Base-by-base conservation (phyloP, 2,329 filamentous ascomycete species). In the Cladosporium sp. region DNA sequence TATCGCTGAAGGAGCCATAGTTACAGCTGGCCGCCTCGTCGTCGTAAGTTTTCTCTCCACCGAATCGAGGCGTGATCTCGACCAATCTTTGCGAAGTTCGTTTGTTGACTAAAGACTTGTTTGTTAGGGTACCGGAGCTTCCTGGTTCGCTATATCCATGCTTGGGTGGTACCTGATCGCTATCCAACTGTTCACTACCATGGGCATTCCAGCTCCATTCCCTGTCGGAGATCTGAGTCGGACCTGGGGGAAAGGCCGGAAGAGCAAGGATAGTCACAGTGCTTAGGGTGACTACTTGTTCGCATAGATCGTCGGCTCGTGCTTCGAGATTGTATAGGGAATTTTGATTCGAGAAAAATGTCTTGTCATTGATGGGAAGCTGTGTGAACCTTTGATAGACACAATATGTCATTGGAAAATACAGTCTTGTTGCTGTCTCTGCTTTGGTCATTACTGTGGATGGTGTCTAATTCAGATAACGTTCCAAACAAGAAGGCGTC, bases 171-270 rank as follows among this genome's bases (percentile, higher is more conserved):
- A 69, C 57, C 33, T 70, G 6, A 64, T 70, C 6, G 56, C 66
- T 29, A 55, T 61, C 18, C 67, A 69, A 35, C 52, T 70, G 16
- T 49, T 69, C 12, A 53, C 64, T 18, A 37, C 62, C 0, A 65
- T 67, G 37, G 67, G 65, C 23, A 67, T 67, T 59, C 66, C 66
- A 5, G 62, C 66, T 58, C 33, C 68, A 28, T 63, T 71, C 5
- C 69, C 69, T 5, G 67, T 70, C 18, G 68, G 67, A n/a, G 69
- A 70, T 58, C 52, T 71, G 14, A 68, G 66, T 46, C 56, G 60
- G 18, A 65, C 61, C 35, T 67, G 66, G 67, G 52, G 23, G 10
- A 52, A 29, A 5, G 26, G 49, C n/a, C 23, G 49, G 1, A 44
- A 44, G 40, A 44, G 18, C 6, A 44, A 44, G 40, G 8, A 7